Evolutionary conservation across 2,329 filamentous ascomycete species (phyloP), one percentile per base, ranked within the genome.

Genomic region (Coniochaeta sp.): DNA sequence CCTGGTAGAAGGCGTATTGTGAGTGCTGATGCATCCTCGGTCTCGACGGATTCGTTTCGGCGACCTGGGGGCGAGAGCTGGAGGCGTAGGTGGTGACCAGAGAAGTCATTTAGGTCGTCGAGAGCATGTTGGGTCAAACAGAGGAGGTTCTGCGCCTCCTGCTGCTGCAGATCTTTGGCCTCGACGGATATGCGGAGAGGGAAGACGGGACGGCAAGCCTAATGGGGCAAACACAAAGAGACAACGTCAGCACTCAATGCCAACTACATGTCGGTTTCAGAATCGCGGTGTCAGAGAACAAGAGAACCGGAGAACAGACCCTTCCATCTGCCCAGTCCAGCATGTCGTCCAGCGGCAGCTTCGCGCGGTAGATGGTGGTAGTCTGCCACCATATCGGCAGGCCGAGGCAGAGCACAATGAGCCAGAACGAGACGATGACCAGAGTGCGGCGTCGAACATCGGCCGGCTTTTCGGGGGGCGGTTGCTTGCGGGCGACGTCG

Each of bases 311-410:
- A 42, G 10, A 22, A 64, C 76, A 63, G 73, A 96, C 93, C 82
- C 89, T 91, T 65, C 92, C 92, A 69, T 96, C 90, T 10, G 91
- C 90, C 93, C 95, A 98, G 63, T 89, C 84, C 66, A 89, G 84
- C 95, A 99, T 99, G 59, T 87, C 83, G 70, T 89, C 83, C 65
- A 97, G 74, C 5, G 95, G 95, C 66, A 99, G 77, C 52, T 87
- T 82, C 14, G 93, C 93, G 59, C 95, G 85, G 73, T 96, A 93
- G 59, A 98, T 96, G 0, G 90, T 89, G 4, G 95, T 99, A 0
- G 95, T 98, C 73, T 87, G 87, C 87, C 91, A 96, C 95, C 95
- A 99, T 83, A 96, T 88, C 60, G 95, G 95, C 65, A 99, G 73
- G 2, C 95, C 95, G 6, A 99, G 76, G 32, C 89, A 82, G 7